Conservation (phyloP, 345 rosid genomes). For the Lepidium sativum region DNA sequence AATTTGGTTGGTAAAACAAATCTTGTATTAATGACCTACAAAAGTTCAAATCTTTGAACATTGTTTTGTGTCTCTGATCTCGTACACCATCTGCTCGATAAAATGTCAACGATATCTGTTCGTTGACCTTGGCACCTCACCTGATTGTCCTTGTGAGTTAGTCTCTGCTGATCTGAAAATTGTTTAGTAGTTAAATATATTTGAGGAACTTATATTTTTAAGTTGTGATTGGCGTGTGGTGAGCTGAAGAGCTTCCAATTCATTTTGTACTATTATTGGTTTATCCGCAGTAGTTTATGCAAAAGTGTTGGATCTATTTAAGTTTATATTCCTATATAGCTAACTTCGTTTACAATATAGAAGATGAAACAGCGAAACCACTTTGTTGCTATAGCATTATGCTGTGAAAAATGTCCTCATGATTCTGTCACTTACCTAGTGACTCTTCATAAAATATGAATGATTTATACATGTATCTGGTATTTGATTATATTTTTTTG, state of each 20-base stretch:
- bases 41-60: not conserved
- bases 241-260: not conserved
- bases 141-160: not conserved
- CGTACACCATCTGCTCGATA: constrained; percentile 21
- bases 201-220: not conserved
- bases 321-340: not conserved
- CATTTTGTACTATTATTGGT: not conserved
- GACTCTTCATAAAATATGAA: not conserved
- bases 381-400: not conserved
- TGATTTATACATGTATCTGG: not conserved
- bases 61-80: not conserved
- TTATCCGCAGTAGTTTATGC: not conserved
- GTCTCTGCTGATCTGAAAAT: not conserved
- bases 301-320: not conserved
- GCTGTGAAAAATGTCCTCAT: not conserved
- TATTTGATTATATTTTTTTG: not conserved
- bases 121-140: not conserved
- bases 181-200: not conserved
- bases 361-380: not conserved
- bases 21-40: not conserved
- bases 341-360: not conserved
- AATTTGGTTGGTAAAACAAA: not conserved
- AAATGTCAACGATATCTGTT: not conserved
- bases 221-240: not conserved
- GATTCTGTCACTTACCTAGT: not conserved